Evolutionary conservation across 2,329 filamentous ascomycete species (phyloP).

Genomic region (Neopestalotiopsis sp.): DNA sequence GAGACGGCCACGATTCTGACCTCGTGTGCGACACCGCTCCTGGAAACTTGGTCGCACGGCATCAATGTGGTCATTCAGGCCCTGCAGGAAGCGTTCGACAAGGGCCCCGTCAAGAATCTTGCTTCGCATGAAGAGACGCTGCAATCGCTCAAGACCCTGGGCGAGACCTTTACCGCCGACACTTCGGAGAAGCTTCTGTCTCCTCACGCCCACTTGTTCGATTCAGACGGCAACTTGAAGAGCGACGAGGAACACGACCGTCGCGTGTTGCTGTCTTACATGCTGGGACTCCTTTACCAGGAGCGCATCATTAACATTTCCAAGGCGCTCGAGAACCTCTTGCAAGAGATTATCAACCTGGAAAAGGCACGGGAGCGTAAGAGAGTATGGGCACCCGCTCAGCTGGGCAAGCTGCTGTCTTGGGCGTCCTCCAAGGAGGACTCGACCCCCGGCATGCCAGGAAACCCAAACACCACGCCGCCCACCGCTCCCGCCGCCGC

Average conservation of each 20-base stretch:
- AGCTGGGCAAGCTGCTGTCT: background rate
- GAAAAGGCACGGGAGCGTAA: background rate
- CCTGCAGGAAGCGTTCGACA: background rate
- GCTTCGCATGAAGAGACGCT: background rate
- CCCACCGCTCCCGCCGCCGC: background rate
- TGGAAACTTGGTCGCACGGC: background rate
- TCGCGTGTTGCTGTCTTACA: background rate
- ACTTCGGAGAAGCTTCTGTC: background rate
- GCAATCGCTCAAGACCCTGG: background rate
- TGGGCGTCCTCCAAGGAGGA: constrained; percentile 2
- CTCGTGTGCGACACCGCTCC: background rate
- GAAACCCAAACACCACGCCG: background rate
- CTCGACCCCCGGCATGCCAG: background rate
- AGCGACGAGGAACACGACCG: background rate
- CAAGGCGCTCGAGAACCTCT: background rate
- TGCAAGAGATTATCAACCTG: background rate
- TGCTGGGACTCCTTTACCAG: constrained; percentile 3
- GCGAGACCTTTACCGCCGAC: background rate
- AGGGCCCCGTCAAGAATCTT: background rate
- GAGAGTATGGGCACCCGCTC: background rate
- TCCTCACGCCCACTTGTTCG: constrained; percentile 8
- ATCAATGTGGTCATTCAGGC: background rate
- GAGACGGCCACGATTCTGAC: background rate
- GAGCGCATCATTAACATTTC: constrained; percentile 11
- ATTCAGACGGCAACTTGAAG: background rate